Evolutionary conservation across 352 stramenopile species (phyloP), one percentile per base, ranked within the genome.

Genomic region (Phytopythium mirpurense): DNA sequence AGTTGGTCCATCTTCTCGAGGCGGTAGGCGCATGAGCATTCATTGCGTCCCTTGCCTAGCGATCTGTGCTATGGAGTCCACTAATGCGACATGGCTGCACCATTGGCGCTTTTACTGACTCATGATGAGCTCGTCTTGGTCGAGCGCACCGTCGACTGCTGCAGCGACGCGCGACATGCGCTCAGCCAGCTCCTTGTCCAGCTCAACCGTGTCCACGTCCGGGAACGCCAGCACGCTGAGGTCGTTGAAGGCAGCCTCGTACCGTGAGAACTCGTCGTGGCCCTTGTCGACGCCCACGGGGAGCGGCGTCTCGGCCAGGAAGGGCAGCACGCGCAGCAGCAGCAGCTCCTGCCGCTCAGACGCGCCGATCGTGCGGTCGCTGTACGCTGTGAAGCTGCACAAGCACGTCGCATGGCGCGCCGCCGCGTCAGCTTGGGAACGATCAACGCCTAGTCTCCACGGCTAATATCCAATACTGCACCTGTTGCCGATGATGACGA

Each of bases 401-500:
- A 15, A 43, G 15, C 36, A 5, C 15, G 37, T 43, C 2, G 29
- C 11, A 38, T 38, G 10, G 34, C n/a, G 9, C 29, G 9, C 29
- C 5, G 29, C 29, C 29, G 29, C 29, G 29, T 32, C 29, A 32
- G 29, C 9, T 9, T 32, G 12, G 15, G 4, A 16, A 8, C 16
- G 36, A 23, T 5, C 29, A 32, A 9, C 29, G 9, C n/a, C n/a
- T n/a, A n/a, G n/a, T n/a, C n/a, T 32, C 29, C 29, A 9, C 29
- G 29, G 29, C 29, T 9, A 9, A 5, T 5, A 32, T 29, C 15
- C 14, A 42, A n/a, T 19, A 6, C 37, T 40, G 4, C 34, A 83
- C 69, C 84, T 96, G 67, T 97, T 97, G 60, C 90, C 90, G 21
- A 97, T 74, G 51, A 97, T 74, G 36, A 88, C 31, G 32, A 93